Evolutionary conservation across 2,329 filamentous ascomycete species (phyloP), one percentile per base, ranked within the genome.

Genomic region (Chaetomium sp.): DNA sequence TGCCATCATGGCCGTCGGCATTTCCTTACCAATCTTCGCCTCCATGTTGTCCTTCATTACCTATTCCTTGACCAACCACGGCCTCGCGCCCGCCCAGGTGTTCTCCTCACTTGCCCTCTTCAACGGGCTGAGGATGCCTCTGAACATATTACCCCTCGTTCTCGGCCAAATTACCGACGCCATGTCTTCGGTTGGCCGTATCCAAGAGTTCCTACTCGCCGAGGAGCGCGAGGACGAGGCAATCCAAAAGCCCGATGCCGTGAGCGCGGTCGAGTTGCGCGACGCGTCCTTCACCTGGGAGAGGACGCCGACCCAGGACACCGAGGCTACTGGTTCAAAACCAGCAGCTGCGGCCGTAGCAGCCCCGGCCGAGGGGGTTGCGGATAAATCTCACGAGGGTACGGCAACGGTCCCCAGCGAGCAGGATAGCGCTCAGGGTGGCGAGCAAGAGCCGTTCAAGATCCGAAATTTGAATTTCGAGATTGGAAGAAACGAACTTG

Each of bases 31-130:
- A 6, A 88, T 95, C 52, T 96, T 97, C 64, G 91, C 92, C 0
- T 95, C 91, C 1, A 96, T 97, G 90, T 71, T 97, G 42, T 84
- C 92, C 0, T 97, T 97, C 70, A 92, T 97, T 71, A 92, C 89
- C 0, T 87, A 83, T 64, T 85, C 83, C 1, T 71, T 86, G 40
- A 79, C 84, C 1, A 76, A 87, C 56, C 86, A 91, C 63, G 70
- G 70, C 34, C 79, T 97, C 14, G 76, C 82, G 1, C 85, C 94
- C 0, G 89, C 91, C 0, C 77, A 85, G 32, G 81, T 97, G 38
- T 97, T 99, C 74, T 96, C 92, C 0, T 97, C 92, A 0, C 78
- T 97, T 11, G 92, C 92, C 0, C 74, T 97, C 6, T 99, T 97
- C 79, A 97, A 97, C 70, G 85, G 88, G 5, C 79, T 99, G 44